Base-by-base conservation (phyloP, 2,329 filamentous ascomycete genomes). In the Ampelomyces quisqualis region DNA sequence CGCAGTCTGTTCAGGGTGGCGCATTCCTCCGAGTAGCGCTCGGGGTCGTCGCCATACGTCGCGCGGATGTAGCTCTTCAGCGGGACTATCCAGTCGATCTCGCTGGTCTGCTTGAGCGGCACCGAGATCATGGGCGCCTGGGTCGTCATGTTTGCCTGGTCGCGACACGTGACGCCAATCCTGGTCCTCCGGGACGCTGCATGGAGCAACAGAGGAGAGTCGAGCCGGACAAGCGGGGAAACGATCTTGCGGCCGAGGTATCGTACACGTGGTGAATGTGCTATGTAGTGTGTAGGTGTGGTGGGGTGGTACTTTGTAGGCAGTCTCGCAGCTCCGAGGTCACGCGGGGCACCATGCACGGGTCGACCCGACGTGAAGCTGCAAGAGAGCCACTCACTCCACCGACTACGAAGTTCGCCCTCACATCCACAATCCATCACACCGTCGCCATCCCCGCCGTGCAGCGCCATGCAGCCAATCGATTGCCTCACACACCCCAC, bases 21-120 rank as follows among this genome's bases (percentile, higher is more conserved):
- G 74, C 93, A 97, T 78, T 98, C 93, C 70, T 97, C 90, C 38
- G 84, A 81, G 75, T 98, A 98, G 58, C 89, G 83, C 69, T 98
- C 93, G 19, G 93, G 91, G 67, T 97, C 91, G 71, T 98, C 93
- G 67, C 90, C 90, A 68, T 98, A 96, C 17, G 86, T 94, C 58
- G 90, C 80, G 54, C 90, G 82, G 61, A 98, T 98, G 75, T 97
- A 96, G 52, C 79, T 77, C 75, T 97, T 97, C 55, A 98, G 78
- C 33, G 93, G 93, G 33, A 80, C 78, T 53, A 97, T 79, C 93
- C 93, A 98, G 79, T 98, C 93, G 67, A 98, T 95, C 76, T 98
- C 93, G 77, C 90, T 95, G 53, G 93, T 98, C 69, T 83, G 80
- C 73, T 85, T 97, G 62, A 96, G 80, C 67, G 91, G 91, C 78